These are phyloP conservation scores for Fusarium foetens DNA, from an alignment of 2,329 filamentous ascomycete species.

Conservation along the genomic window DNA sequence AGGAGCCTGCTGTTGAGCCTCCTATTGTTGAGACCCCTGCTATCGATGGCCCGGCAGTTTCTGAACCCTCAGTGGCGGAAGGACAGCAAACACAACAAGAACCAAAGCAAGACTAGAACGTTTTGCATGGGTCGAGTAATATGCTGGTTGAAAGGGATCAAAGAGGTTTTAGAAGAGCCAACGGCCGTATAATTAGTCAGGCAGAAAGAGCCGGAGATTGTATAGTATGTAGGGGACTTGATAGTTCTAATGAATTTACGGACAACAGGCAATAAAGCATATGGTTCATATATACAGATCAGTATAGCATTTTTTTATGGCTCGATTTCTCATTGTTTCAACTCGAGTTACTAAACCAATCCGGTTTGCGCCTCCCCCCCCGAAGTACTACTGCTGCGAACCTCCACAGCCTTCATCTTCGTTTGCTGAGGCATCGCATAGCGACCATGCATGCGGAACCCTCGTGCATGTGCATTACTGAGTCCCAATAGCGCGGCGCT, in stretches of 20 bases:
- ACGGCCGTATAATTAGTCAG: not conserved
- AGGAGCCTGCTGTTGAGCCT: conserved; percentile 9
- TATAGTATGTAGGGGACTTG: conserved; percentile 19
- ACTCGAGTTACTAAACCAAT: not conserved
- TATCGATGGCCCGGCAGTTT: not conserved
- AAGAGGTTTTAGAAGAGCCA: not conserved
- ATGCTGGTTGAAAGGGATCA: not conserved
- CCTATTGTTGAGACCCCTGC: conserved; percentile 9
- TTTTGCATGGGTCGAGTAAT: not conserved
- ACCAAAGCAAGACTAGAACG: conserved; percentile 4
- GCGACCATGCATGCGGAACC: conserved; percentile 63
- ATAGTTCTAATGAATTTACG: conserved; percentile 29
- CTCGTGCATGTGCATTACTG: conserved; percentile 61
- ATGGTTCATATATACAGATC: not conserved
- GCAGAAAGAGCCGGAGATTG: conserved; percentile 28
- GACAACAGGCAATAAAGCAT: conserved; percentile 14
- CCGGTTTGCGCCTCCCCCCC: not conserved
- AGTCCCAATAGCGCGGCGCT: conserved; percentile 64
- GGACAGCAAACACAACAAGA: conserved; percentile 20
- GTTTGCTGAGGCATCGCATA: conserved; percentile 48
- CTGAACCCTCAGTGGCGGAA: conserved; percentile 1
- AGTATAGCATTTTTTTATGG: not conserved
- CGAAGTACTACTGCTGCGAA: not conserved
- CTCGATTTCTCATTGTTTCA: not conserved
- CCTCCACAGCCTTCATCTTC: not conserved